These are phyloP conservation scores for Aspergillus ruber DNA, from an alignment of 2,329 filamentous ascomycete genomes.

Conservation along the genomic window DNA sequence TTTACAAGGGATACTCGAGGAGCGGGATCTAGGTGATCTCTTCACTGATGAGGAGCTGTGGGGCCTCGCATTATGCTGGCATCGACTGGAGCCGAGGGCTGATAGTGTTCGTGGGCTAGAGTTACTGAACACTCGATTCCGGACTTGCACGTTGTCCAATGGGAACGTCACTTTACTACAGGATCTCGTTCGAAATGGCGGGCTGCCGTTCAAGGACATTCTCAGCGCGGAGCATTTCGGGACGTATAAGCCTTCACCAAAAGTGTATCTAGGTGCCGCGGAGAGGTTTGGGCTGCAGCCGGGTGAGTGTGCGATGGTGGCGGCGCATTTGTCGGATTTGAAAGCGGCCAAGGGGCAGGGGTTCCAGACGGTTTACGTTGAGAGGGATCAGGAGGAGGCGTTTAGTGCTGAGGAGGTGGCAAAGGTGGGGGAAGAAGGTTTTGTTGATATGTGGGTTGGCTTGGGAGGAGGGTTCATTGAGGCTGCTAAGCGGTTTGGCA, in stretches of 20 bases:
- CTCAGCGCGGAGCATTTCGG: conserved; percentile 64
- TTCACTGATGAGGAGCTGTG: conserved; percentile 59
- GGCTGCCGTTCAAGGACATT: conserved; percentile 56
- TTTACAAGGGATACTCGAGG: conserved; percentile 52
- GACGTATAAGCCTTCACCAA: conserved; percentile 66
- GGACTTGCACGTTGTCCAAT: conserved; percentile 66
- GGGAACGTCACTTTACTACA: conserved; percentile 62
- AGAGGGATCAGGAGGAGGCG: conserved; percentile 60
- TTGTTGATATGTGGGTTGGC: conserved; percentile 60
- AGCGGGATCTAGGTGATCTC: conserved; percentile 52
- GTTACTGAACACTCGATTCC: conserved; percentile 50
- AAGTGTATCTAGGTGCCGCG: conserved; percentile 63
- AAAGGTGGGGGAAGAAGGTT: conserved; percentile 49
- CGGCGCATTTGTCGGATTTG: conserved; percentile 66
- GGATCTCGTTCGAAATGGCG: conserved; percentile 56
- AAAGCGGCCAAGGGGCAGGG: conserved; percentile 59
- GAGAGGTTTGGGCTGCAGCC: conserved; percentile 51
- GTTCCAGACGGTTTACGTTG: conserved; percentile 67
- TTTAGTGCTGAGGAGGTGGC: conserved; percentile 48
- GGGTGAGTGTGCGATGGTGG: conserved; percentile 66
- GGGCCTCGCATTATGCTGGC: conserved; percentile 61
- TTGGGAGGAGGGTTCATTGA: conserved; percentile 48
- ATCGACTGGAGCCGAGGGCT: conserved; percentile 62
- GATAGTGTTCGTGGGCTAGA: conserved; percentile 54
- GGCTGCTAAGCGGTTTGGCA: conserved; percentile 44